Conservation (phyloP, 768 basidiomycete genomes). For the Hirschioporus abietinus region DNA sequence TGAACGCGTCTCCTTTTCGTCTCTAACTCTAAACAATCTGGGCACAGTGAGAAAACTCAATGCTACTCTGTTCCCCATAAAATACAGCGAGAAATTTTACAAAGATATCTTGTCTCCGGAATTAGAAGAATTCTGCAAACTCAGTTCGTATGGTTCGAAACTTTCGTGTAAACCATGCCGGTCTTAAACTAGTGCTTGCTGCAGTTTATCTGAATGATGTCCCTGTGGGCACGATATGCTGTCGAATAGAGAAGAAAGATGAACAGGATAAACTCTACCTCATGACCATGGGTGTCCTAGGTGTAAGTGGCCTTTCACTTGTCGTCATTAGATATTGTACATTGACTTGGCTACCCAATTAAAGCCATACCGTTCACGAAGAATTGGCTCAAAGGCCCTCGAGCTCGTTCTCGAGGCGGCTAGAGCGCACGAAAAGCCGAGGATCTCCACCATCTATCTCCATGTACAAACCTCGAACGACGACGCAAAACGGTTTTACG, state of each 20-base stretch:
- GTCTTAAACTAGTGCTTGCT: neutral
- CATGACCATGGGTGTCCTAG: conserved; percentile 90
- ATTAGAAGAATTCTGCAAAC: conserved; percentile 82
- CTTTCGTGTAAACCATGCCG: neutral
- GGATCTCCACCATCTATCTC: conserved; percentile 68
- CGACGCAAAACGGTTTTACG: conserved; percentile 77
- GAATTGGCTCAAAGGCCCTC: conserved; percentile 68
- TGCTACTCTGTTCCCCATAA: conserved; percentile 83
- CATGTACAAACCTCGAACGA: conserved; percentile 85
- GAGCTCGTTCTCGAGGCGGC: conserved; percentile 64
- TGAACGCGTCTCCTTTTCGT: conserved; percentile 61
- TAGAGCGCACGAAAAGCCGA: conserved; percentile 48
- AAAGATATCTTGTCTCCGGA: conserved; percentile 70
- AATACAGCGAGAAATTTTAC: conserved; percentile 87
- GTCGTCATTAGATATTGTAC: conserved; percentile 3
- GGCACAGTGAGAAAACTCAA: conserved; percentile 64
- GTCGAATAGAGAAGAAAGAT: conserved; percentile 69
- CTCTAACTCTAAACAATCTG: conserved; percentile 75
- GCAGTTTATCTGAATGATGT: conserved; percentile 91
- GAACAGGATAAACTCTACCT: conserved; percentile 61
- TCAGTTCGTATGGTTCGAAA: conserved; percentile 50
- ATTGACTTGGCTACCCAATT: conserved; percentile 7
- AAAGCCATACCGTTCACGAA: conserved; percentile 82
- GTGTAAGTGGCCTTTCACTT: conserved; percentile 46
- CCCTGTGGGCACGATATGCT: conserved; percentile 85